A percentile compares a stretch with the other conserved stretches of the same genome.
Conservation (phyloP, 169 alveolate species). For the Cryptosporidium ubiquitum region DNA sequence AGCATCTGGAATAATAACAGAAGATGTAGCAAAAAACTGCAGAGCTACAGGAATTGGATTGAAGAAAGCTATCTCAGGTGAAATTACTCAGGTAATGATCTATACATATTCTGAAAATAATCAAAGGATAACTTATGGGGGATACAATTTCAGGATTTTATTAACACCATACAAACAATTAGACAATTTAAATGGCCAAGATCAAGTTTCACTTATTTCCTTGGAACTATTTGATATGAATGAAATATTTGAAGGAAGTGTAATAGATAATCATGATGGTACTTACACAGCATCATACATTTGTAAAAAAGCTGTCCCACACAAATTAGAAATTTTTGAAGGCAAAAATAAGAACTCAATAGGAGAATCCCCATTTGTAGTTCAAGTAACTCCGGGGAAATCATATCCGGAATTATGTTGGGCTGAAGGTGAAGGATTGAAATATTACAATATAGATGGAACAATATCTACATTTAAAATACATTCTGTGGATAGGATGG, state of each 20-base stretch:
- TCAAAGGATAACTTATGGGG: constrained; percentile 54
- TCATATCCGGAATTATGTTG: constrained; percentile 58
- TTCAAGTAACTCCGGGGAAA: constrained; percentile 59
- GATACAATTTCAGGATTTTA: constrained; percentile 44
- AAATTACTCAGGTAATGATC: constrained; percentile 55
- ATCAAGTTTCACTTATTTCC: constrained; percentile 20
- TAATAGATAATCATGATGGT: constrained; percentile 59
- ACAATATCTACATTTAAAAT: constrained; percentile 31
- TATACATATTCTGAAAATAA: constrained; percentile 54
- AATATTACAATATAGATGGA: constrained; percentile 9
- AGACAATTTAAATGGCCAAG: background rate
- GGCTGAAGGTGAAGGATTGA: constrained; percentile 70
- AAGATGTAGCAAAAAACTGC: constrained; percentile 50
- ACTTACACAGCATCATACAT: constrained; percentile 63
- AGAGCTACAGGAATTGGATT: constrained; percentile 69
- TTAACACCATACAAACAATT: constrained; percentile 49
- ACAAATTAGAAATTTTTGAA: constrained; percentile 48
- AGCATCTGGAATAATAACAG: constrained; percentile 58
- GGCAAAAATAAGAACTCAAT: constrained; percentile 15
- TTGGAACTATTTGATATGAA: constrained; percentile 48
- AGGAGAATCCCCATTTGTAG: constrained; percentile 60
- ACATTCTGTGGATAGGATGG: constrained; percentile 69
- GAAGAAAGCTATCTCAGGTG: constrained; percentile 44
- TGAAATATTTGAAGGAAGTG: constrained; percentile 62
- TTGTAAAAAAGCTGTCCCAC: constrained; percentile 70